A percentile compares a stretch with the other conserved stretches of the same genome.
These are phyloP conservation scores for Penicillium arizonense DNA, from an alignment of 495 filamentous ascomycete genomes.

Conservation along the genomic window DNA sequence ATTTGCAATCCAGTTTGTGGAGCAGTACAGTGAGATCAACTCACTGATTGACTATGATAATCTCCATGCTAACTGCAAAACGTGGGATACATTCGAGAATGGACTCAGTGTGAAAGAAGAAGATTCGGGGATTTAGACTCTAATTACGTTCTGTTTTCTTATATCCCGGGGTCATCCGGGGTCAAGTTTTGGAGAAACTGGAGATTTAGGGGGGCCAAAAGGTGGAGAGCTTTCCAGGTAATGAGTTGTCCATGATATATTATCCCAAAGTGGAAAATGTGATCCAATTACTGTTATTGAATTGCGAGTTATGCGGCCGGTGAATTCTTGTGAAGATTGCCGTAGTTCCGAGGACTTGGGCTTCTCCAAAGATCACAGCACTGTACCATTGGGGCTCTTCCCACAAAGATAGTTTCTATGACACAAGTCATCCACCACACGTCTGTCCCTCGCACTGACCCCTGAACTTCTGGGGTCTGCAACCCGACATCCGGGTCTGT, in stretches of 20 bases:
- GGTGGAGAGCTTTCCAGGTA: not conserved
- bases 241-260: not conserved
- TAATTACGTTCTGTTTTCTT: not conserved
- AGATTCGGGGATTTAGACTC: slow-evolving; percentile 2
- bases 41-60: slow-evolving; percentile 8
- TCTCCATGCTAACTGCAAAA: slow-evolving; percentile 9
- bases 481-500: not conserved
- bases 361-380: too few relatives aligned
- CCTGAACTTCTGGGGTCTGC: not conserved
- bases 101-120: slow-evolving; percentile 1
- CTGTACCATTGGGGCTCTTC: too few relatives aligned
- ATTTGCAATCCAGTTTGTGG: slow-evolving; percentile 47
- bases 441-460: not conserved
- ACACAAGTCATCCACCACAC: not conserved
- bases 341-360: too few relatives aligned
- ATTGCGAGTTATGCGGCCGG: not conserved
- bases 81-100: slow-evolving; percentile 11
- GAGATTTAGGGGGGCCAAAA: too few relatives aligned
- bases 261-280: not conserved
- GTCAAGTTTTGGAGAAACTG: not conserved
- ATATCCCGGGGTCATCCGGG: slow-evolving; percentile 1
- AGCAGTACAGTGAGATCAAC: slow-evolving; percentile 29
- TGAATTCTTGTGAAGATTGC: not conserved
- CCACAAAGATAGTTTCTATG: not conserved
- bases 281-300: not conserved